A percentile compares a stretch with the other conserved stretches of the same genome.
Evolutionary conservation across 148 eudicot species (phyloP).

Genomic region (Rhododendron mucronatum): DNA sequence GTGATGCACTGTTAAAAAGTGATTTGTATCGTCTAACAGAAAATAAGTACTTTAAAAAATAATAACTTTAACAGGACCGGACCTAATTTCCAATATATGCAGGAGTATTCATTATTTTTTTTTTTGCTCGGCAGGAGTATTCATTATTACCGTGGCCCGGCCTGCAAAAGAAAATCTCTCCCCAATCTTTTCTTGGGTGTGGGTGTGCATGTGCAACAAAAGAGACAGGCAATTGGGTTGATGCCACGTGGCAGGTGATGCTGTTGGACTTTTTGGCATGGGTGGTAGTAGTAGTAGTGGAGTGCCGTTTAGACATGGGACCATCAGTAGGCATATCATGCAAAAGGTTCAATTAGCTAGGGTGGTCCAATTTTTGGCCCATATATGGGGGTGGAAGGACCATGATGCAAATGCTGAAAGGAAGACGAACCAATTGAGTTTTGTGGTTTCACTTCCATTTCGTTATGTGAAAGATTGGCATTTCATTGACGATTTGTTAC

Average conservation of each 20-base stretch:
- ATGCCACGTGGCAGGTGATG: background rate
- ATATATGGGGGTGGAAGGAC: background rate
- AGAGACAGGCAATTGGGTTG: background rate
- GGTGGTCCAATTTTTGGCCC: conserved; percentile 7
- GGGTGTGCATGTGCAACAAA: background rate
- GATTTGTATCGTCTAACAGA: too few relatives aligned
- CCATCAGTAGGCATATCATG: background rate
- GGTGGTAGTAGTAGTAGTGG: background rate
- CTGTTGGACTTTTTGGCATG: background rate
- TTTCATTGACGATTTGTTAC: background rate
- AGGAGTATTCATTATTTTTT: background rate
- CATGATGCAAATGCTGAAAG: too few relatives aligned
- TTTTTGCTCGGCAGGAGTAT: too few relatives aligned
- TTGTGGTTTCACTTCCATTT: too few relatives aligned
- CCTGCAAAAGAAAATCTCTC: background rate
- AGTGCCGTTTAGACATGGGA: background rate
- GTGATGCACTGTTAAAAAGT: too few relatives aligned
- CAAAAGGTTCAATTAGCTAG: background rate
- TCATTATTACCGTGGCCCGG: background rate
- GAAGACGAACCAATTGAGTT: too few relatives aligned
- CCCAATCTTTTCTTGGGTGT: background rate
- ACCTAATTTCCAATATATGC: too few relatives aligned
- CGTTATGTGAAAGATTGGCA: too few relatives aligned
- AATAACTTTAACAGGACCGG: too few relatives aligned
- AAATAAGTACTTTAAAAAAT: too few relatives aligned